Evolutionary conservation across 805 yeast genomes (phyloP).

Genomic region (Myxozyma neglecta): DNA sequence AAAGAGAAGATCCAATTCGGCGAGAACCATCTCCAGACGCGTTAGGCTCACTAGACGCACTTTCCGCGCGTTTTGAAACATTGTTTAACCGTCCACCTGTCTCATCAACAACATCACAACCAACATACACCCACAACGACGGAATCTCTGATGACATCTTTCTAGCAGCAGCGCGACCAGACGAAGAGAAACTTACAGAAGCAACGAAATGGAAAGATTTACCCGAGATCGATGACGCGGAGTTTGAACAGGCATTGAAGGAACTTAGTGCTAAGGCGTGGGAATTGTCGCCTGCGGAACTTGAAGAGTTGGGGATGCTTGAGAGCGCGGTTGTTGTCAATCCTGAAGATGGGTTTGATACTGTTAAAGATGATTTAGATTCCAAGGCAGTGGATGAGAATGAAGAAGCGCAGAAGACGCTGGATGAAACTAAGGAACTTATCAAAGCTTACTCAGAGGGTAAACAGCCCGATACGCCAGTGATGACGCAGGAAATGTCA

Average conservation of each 20-base stretch:
- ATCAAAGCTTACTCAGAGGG: not conserved
- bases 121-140: not conserved
- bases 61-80: conserved; percentile 23
- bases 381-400: not conserved
- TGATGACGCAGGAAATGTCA: not conserved
- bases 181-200: not conserved
- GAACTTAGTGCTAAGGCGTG: conserved; percentile 24
- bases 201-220: conserved; percentile 14
- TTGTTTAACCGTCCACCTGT: conserved; percentile 21
- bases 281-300: conserved; percentile 26
- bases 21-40: conserved; percentile 25
- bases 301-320: conserved; percentile 18
- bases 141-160: not conserved
- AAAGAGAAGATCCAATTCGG: not conserved
- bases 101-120: not conserved
- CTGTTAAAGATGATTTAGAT: conserved; percentile 18
- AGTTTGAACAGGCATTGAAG: conserved; percentile 23
- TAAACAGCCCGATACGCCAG: not conserved
- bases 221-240: conserved; percentile 21
- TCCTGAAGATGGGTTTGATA: conserved; percentile 2
- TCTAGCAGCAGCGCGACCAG: not conserved
- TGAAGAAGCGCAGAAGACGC: not conserved
- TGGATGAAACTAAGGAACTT: not conserved
- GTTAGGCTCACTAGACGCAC: conserved; percentile 24
- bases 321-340: conserved; percentile 21